phyloP scores from a whole-genome alignment of 495 filamentous ascomycete species.

The Podospora fimiseda region DNA sequence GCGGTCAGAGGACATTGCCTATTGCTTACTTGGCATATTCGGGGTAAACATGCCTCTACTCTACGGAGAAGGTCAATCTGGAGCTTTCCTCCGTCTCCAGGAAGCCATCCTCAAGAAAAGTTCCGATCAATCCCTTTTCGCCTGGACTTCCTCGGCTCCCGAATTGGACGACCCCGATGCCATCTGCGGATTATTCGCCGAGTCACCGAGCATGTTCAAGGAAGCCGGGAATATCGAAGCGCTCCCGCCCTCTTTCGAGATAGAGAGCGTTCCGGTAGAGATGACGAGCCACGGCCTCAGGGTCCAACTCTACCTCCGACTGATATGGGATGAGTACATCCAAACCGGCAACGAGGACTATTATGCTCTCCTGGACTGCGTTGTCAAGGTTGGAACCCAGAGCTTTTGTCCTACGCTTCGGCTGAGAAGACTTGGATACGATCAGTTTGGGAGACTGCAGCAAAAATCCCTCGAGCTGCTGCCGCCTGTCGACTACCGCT shows the following conservation, averaged over 20 bases:
- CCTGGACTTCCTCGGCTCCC: too few relatives aligned
- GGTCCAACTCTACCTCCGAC: too few relatives aligned
- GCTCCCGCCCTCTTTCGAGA: too few relatives aligned
- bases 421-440: not conserved
- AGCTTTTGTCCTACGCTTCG: not conserved
- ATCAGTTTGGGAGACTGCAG: not conserved
- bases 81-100: constrained; percentile 12
- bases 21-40: constrained; percentile 11
- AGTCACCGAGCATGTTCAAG: too few relatives aligned
- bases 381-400: not conserved
- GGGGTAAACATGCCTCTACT: constrained; percentile 10
- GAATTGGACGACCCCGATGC: too few relatives aligned
- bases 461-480: not conserved
- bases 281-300: too few relatives aligned
- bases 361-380: not conserved
- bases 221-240: too few relatives aligned
- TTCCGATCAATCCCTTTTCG: constrained; percentile 1
- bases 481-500: not conserved
- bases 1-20: constrained; percentile 9
- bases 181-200: too few relatives aligned
- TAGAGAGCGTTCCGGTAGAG: too few relatives aligned
- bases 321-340: too few relatives aligned
- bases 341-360: too few relatives aligned
- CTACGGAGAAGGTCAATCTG: constrained; percentile 9
- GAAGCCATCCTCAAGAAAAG: not conserved